Base-by-base conservation (phyloP, 371 early-diverging fungal species). In the Apophysomyces trapeziformis region DNA sequence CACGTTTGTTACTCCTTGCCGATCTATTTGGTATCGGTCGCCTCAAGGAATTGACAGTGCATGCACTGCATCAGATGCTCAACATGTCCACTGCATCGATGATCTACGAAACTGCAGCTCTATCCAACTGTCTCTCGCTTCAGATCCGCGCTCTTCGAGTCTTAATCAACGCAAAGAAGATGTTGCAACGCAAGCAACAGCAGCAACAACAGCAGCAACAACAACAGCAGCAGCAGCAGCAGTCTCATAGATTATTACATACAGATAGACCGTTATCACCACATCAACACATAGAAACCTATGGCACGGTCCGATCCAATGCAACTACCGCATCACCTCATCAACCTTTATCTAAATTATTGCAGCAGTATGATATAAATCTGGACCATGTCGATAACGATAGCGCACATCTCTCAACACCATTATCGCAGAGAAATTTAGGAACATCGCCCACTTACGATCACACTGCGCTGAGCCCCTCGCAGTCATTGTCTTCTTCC, bases 41-140 rank as follows among this genome's bases (percentile, higher is more conserved):
- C 18, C 82, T 91, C 13, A 85, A 82, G 59, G 76, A 85, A 57
- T 79, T 86, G 5, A 72, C 83, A 1, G 74, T 72, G 0, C 77
- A 79, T 54, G 75, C 84, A 41, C 72, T 91, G 12, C 87, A 86
- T 64, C 86, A 84, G 64, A 83, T 83, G 69, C 74, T 89, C 16
- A 84, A 80, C 59, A 84, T 82, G 38, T 72, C 76, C 12, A 89
- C 86, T 4, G 90, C 91, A 11, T 78, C 86, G 0, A 65, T 85
- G 65, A 83, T 90, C 57, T 87, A 85, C 43, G 85, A 85, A 62
- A 75, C 82, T 1, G 85, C 87, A 0, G 73, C 84, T 0, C 68
- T 87, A 39, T 76, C 85, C 0, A 74, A 84, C 37, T 77, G 77
- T 7, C 68, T 77, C 58, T 79, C 84, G 0, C 68, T 87, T 4